These are phyloP conservation scores for Fusarium globosum DNA, from an alignment of 2,329 filamentous ascomycete genomes.

Conservation along the genomic window DNA sequence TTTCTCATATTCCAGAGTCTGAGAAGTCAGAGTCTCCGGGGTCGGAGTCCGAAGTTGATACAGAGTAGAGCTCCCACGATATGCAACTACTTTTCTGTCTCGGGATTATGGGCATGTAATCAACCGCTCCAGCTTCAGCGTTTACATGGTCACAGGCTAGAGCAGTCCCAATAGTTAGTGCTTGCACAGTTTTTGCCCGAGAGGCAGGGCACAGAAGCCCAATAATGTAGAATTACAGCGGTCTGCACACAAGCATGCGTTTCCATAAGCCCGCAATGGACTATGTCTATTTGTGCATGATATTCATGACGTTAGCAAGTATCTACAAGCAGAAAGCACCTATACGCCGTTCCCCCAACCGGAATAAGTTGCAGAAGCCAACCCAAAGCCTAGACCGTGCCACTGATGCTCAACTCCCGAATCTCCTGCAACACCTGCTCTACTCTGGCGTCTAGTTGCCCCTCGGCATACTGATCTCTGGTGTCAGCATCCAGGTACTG, in stretches of 20 bases:
- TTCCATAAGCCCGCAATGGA: background rate
- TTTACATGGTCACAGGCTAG: background rate
- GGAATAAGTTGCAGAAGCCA: conserved; percentile 14
- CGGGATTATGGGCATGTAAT: background rate
- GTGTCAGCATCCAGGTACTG: conserved; percentile 97
- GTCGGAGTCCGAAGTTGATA: conserved; percentile 10
- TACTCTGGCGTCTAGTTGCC: conserved; percentile 89
- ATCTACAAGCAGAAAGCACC: conserved; percentile 43
- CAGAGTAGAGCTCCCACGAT: background rate
- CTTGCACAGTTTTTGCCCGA: background rate
- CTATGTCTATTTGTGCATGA: conserved; percentile 44
- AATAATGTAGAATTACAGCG: conserved; percentile 5
- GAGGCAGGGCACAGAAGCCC: background rate
- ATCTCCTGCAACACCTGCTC: conserved; percentile 98
- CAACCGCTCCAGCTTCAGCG: background rate
- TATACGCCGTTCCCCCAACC: conserved; percentile 44
- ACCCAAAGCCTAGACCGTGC: conserved; percentile 63
- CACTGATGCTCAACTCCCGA: conserved; percentile 91
- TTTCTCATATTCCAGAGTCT: background rate
- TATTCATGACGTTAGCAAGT: conserved; percentile 37
- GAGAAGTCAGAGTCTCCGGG: background rate
- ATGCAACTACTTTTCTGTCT: background rate
- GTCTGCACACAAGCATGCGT: background rate
- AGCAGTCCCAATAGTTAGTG: background rate
- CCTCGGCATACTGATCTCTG: conserved; percentile 93